phyloP scores from a whole-genome alignment of 257 asterid species.

The Paulownia fortunei region DNA sequence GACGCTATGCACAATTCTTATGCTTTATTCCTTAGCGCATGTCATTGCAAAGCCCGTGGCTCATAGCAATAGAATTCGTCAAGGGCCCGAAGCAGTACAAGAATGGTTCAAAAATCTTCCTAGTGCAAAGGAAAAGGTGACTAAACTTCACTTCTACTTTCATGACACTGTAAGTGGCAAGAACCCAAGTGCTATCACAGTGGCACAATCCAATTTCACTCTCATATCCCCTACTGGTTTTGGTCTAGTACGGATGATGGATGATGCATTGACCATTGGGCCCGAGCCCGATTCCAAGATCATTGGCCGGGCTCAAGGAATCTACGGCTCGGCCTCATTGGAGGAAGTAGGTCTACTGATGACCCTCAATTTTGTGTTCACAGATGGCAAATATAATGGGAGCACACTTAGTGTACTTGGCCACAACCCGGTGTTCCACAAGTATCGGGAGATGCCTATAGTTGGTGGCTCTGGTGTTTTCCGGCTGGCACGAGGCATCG shows the following conservation, averaged over 20 bases:
- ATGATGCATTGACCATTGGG: constrained; percentile 35
- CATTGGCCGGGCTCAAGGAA: constrained; percentile 52
- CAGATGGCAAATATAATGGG: constrained; percentile 41
- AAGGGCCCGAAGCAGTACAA: constrained; percentile 47
- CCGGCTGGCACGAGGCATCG: constrained; percentile 56
- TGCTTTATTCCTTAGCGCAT: constrained; percentile 5
- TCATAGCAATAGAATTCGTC: background rate
- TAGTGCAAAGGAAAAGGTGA: constrained; percentile 35
- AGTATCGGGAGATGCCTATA: constrained; percentile 53
- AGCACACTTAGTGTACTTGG: constrained; percentile 55
- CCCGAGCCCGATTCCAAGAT: constrained; percentile 43
- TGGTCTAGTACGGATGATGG: constrained; percentile 38
- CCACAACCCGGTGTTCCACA: constrained; percentile 31
- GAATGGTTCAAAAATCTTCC: constrained; percentile 45
- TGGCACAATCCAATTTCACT: constrained; percentile 40
- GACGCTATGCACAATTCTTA: background rate
- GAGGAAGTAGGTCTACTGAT: constrained; percentile 36
- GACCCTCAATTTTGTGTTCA: constrained; percentile 45
- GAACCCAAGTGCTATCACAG: constrained; percentile 35
- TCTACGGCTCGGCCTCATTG: constrained; percentile 33
- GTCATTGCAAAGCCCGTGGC: background rate
- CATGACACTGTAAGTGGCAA: constrained; percentile 44
- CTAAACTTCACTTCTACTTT: constrained; percentile 48
- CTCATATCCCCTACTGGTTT: constrained; percentile 30
- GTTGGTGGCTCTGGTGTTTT: constrained; percentile 59